Evolutionary conservation across 768 basidiomycete genomes (phyloP).

Genomic region (Steccherinum ochraceum): DNA sequence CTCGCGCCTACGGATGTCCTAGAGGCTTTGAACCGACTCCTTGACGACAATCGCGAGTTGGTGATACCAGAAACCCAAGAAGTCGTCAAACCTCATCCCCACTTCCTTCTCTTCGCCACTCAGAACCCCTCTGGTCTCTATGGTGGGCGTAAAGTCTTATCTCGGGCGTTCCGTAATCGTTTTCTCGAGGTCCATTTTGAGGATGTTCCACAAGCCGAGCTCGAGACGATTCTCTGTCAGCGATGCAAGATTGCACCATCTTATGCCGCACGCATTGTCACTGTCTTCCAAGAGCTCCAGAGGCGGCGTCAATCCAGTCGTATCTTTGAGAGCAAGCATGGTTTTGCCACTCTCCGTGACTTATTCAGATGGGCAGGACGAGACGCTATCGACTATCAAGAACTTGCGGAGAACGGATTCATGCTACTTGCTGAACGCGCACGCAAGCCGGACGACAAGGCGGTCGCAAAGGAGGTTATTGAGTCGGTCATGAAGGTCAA

Average conservation of each 20-base stretch:
- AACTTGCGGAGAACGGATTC: conserved; percentile 93
- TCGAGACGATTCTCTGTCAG: conserved; percentile 91
- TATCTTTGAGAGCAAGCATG: conserved; percentile 96
- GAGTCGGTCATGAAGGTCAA: conserved; percentile 84
- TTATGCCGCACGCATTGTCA: conserved; percentile 85
- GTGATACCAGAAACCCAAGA: conserved; percentile 96
- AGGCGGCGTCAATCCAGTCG: conserved; percentile 85
- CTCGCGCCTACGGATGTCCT: conserved; percentile 96
- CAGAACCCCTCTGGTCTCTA: conserved; percentile 97
- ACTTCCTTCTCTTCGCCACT: conserved; percentile 97
- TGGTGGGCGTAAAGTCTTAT: conserved; percentile 89
- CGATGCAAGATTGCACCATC: conserved; percentile 91
- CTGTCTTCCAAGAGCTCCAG: conserved; percentile 89
- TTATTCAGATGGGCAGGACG: conserved; percentile 96
- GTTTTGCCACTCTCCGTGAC: conserved; percentile 95
- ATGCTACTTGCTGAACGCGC: conserved; percentile 95
- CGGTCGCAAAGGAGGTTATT: conserved; percentile 87
- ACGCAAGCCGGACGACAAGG: conserved; percentile 78
- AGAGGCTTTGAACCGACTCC: conserved; percentile 91
- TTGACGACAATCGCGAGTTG: conserved; percentile 96
- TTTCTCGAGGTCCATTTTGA: conserved; percentile 98
- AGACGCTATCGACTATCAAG: conserved; percentile 83
- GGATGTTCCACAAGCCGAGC: conserved; percentile 90
- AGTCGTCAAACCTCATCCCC: conserved; percentile 85
- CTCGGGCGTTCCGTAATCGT: conserved; percentile 93